A percentile compares a stretch with the other conserved stretches of the same genome.
These are phyloP conservation scores for Pontederia paniculata DNA, from an alignment of 176 grass and related monocot genomes.

Conservation along the genomic window DNA sequence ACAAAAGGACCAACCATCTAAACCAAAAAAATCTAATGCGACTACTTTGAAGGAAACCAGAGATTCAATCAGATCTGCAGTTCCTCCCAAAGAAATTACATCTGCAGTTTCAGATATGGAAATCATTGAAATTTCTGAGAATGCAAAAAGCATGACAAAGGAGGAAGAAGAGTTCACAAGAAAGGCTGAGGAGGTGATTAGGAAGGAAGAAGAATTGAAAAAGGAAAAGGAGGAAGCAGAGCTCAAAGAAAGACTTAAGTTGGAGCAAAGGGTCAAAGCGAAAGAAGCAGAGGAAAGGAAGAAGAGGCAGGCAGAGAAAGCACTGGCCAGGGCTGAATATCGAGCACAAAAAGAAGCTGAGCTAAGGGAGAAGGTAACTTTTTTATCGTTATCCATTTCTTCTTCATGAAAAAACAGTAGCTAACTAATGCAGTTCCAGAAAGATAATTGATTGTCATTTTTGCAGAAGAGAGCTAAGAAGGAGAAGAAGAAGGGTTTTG, in stretches of 20 bases:
- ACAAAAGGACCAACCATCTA: slow-evolving; percentile 26
- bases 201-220: slow-evolving; percentile 41
- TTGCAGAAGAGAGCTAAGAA: slow-evolving; percentile 58
- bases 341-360: slow-evolving; percentile 71
- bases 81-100: too few species aligned
- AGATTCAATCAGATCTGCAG: too few species aligned
- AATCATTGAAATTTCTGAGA: slow-evolving; percentile 30
- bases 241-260: slow-evolving; percentile 36
- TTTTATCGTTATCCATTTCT: background rate
- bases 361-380: slow-evolving; percentile 53
- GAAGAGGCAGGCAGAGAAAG: slow-evolving; percentile 52
- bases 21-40: slow-evolving; percentile 30
- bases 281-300: slow-evolving; percentile 91
- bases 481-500: slow-evolving; percentile 30
- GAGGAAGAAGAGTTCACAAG: slow-evolving; percentile 37
- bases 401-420: background rate
- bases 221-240: slow-evolving; percentile 42
- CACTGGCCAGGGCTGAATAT: slow-evolving; percentile 53
- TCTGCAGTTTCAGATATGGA: slow-evolving; percentile 15
- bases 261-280: slow-evolving; percentile 78
- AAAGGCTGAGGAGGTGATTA: slow-evolving; percentile 32
- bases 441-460: background rate
- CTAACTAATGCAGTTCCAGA: too few species aligned
- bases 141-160: slow-evolving; percentile 23
- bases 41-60: slow-evolving; percentile 22